Evolutionary conservation across 1,139 yeast species (phyloP).

Genomic region (Yamadazyma diddensiae): DNA sequence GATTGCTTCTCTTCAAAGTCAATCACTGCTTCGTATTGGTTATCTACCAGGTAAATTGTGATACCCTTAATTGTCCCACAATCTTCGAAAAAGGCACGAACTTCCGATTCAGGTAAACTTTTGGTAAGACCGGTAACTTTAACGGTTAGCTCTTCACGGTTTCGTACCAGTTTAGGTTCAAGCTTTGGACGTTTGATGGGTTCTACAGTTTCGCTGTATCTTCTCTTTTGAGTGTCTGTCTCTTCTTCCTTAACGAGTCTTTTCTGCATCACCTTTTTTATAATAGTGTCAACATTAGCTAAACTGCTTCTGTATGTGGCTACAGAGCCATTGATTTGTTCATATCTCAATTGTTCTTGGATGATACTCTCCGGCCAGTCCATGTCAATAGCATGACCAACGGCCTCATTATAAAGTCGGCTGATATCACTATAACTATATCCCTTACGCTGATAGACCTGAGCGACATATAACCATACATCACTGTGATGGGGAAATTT

Average conservation of each 20-base stretch:
- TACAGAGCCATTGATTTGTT: slow-evolving; percentile 32
- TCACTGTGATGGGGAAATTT: slow-evolving; percentile 34
- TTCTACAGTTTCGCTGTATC: not conserved
- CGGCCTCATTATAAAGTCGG: slow-evolving; percentile 31
- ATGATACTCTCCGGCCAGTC: slow-evolving; percentile 53
- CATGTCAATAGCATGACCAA: slow-evolving; percentile 22
- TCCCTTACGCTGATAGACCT: slow-evolving; percentile 34
- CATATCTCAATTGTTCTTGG: slow-evolving; percentile 45
- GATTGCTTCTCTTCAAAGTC: slow-evolving; percentile 55
- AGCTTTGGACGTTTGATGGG: not conserved
- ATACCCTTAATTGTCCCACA: slow-evolving; percentile 54
- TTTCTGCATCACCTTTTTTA: slow-evolving; percentile 5
- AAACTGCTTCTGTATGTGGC: slow-evolving; percentile 21
- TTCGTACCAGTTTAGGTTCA: slow-evolving; percentile 26
- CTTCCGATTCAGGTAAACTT: slow-evolving; percentile 24
- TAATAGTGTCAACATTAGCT: slow-evolving; percentile 18
- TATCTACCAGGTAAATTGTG: slow-evolving; percentile 21
- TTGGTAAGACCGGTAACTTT: slow-evolving; percentile 42
- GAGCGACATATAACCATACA: slow-evolving; percentile 47
- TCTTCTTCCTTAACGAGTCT: slow-evolving; percentile 1
- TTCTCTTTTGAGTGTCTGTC: not conserved
- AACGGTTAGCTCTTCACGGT: slow-evolving; percentile 56
- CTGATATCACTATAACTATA: slow-evolving; percentile 17
- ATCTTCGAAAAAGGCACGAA: slow-evolving; percentile 49
- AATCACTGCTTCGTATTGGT: slow-evolving; percentile 36